A percentile compares a stretch with the other conserved stretches of the same genome.
Conservation (phyloP, 2,329 filamentous ascomycete species). For the Setomelanomma holmii region DNA sequence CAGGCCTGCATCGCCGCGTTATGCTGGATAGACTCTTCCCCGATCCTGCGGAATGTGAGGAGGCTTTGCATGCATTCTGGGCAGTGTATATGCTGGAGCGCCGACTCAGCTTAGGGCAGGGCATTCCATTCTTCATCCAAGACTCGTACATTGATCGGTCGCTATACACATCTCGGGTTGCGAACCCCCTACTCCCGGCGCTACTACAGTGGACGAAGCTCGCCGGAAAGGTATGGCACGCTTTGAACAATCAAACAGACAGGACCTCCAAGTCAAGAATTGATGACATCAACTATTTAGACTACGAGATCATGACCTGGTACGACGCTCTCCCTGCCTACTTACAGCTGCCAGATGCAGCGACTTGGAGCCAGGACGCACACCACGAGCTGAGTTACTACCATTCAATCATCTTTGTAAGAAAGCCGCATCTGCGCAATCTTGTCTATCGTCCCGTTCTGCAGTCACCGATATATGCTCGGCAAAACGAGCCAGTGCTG, state of each 20-base stretch:
- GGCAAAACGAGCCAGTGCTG: constrained; percentile 7
- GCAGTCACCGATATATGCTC: constrained; percentile 6
- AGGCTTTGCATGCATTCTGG: constrained; percentile 17
- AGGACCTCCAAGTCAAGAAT: constrained; percentile 10
- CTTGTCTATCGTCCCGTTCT: constrained; percentile 13
- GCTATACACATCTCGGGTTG: constrained; percentile 7
- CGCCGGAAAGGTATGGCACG: constrained; percentile 17
- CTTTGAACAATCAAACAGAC: constrained; percentile 11
- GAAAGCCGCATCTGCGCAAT: constrained; percentile 12
- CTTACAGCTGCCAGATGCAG: constrained; percentile 1
- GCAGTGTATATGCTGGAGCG: constrained; percentile 19
- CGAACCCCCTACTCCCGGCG: constrained; percentile 8
- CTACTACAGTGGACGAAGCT: constrained; percentile 17
- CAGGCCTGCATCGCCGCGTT: constrained; percentile 12
- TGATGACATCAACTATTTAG: constrained; percentile 12
- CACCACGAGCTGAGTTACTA: constrained; percentile 6
- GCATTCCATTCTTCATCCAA: constrained; percentile 18
- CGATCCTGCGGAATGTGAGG: constrained; percentile 1
- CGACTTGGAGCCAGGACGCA: not conserved
- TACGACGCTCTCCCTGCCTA: constrained; percentile 5
- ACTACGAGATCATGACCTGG: constrained; percentile 13
- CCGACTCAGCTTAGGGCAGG: constrained; percentile 14
- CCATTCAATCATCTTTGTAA: constrained; percentile 12
- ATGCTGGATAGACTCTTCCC: constrained; percentile 15
- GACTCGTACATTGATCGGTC: constrained; percentile 15